Conservation (phyloP, 768 basidiomycete genomes). For the Boletus tomentosulus region DNA sequence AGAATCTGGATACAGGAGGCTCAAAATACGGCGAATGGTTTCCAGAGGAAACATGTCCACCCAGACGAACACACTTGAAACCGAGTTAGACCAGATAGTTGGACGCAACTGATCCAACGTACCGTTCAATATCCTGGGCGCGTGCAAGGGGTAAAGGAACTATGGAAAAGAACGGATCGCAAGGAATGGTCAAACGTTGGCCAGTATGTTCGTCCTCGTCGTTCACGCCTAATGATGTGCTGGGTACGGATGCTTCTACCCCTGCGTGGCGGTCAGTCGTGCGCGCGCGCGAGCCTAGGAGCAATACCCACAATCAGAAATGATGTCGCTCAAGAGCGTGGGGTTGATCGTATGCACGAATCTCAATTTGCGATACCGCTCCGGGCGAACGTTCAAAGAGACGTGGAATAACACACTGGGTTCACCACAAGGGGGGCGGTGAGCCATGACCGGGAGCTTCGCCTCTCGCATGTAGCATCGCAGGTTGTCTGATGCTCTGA, state of each 20-base stretch:
- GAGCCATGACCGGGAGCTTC: constrained; percentile 41
- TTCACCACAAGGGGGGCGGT: constrained; percentile 33
- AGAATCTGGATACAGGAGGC: constrained; percentile 28
- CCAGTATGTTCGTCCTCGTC: constrained; percentile 39
- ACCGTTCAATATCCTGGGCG: constrained; percentile 44
- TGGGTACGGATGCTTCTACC: constrained; percentile 37
- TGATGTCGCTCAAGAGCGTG: constrained; percentile 28
- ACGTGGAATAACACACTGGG: constrained; percentile 14
- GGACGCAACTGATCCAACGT: constrained; percentile 5
- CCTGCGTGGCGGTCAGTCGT: constrained; percentile 29
- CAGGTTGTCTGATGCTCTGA: constrained; percentile 40
- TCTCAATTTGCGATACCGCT: constrained; percentile 50
- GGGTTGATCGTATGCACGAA: constrained; percentile 37
- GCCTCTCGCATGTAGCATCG: constrained; percentile 45
- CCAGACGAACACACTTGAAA: constrained; percentile 44
- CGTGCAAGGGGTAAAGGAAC: constrained; percentile 32
- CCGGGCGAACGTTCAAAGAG: constrained; percentile 39
- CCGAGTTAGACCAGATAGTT: constrained; percentile 1
- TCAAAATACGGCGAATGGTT: constrained; percentile 43
- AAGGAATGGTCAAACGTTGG: constrained; percentile 43
- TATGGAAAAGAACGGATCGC: constrained; percentile 36
- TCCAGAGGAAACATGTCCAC: constrained; percentile 47
- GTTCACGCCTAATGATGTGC: constrained; percentile 30
- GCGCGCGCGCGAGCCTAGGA: neutral
- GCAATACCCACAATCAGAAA: constrained; percentile 37